Evolutionary conservation across 768 basidiomycete genomes (phyloP), one percentile per base, ranked within the genome.

Genomic region (Tylopilus subfusipes): DNA sequence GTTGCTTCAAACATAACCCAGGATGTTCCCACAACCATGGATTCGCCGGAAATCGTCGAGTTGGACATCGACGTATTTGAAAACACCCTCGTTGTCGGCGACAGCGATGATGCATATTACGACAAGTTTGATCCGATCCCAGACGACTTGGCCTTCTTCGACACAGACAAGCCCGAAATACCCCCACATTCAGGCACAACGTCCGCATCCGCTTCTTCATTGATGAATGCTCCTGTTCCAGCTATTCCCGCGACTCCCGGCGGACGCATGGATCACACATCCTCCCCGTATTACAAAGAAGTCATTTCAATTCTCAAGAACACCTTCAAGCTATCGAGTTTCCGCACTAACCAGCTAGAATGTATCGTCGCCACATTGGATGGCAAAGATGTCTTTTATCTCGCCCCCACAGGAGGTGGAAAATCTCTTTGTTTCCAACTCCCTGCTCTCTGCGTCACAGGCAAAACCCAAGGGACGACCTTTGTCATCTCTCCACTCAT

Each of bases 321-420:
- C 7, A 69, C 58, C 0, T 98, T 98, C 70, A 73, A 74, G 6
- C 75, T 98, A 14, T 62, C 78, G 0, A 63, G 66, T 1, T 98
- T 98, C 69, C 82, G 96, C 31, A 72, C 69, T 14, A 90, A 98
- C 69, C 97, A 98, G 66, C 78, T 93, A 38, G 86, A 90, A 63
- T 93, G 90, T 2, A 89, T 98, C 58, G 80, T 82, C 42, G 88
- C 87, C 16, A 84, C 89, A 0, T 73, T 99, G 69, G 76, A 78
- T 2, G 93, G 88, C 9, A 81, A 77, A 51, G 96, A 98, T 64
- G 91, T 93, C 18, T 93, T 98, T 60, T 91, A 98, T 18, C 79
- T 98, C 9, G 95, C 98, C 84, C 97, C 97, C 1, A 99, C 97
- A 1, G 94, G 93, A 33, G 93, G 93, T 5, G 93, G 93, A 1